Base-by-base conservation (phyloP, 2,329 filamentous ascomycete genomes). In the Fragosphaeria purpurea region DNA sequence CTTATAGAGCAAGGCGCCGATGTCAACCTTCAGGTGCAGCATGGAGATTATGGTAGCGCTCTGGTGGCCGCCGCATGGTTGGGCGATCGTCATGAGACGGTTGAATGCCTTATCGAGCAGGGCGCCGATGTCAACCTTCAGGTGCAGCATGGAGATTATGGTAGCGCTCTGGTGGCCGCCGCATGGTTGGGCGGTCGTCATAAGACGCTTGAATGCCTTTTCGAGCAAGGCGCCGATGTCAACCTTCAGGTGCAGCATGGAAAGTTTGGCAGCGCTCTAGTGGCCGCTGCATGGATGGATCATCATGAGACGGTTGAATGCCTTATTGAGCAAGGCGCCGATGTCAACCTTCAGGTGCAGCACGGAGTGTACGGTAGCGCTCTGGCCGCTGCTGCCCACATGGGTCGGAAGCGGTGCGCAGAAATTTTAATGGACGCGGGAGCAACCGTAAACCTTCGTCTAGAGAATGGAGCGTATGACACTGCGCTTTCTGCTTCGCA, bases 301-400 rank as follows among this genome's bases (percentile, higher is more conserved):
- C 7, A 3, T 22, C 3, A 22, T 22, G 4, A 42, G 41, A 42
- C 41, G n/a, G 2, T 31, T 13, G n/a, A 42, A n/a, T 42, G n/a
- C 41, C 41, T 42, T 42, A 10, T 42, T 4, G 41, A 42, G 41
- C 12, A 42, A 42, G 41, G 41, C n/a, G 40, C n/a, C 2, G 50
- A 58, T 13, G 51, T 54, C 4, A 55, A 52, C 6, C 50, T 53
- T 47, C 41, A 13, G 41, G 8, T 46, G 41, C 31, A 46, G 31
- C 8, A 8, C 22, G 8, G 31, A 22, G 7, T 7, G 12, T 12
- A 37, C 3, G 34, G 31, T 30, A 35, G 11, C 34, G 44, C 31
- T 33, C 44, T 33, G 7, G 31, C 35, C 11, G 35, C 35, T 37
- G 35, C 35, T 37, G 35, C 35, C 11, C 11, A 11, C 7, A n/a